phyloP scores from a whole-genome alignment of 306 rosid species.

The Carpinus viminea region DNA sequence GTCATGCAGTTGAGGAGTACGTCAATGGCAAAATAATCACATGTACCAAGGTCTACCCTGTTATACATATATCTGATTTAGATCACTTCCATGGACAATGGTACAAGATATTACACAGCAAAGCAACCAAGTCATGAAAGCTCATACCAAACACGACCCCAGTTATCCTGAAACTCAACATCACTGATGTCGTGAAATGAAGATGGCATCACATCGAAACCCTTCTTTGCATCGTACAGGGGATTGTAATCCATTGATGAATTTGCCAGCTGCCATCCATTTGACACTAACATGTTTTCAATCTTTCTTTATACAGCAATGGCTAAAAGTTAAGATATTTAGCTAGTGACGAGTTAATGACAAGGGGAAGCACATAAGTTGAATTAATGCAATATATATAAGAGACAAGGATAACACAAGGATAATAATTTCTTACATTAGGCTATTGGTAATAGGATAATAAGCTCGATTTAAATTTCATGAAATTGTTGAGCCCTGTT shows the following conservation, averaged over 20 bases:
- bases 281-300: constrained; percentile 23
- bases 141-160: constrained; percentile 93
- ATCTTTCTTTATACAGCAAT: constrained; percentile 19
- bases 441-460: background rate
- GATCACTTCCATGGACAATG: constrained; percentile 5
- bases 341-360: background rate
- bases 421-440: background rate
- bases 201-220: constrained; percentile 79
- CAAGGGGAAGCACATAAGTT: background rate
- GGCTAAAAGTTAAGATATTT: background rate
- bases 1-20: constrained; percentile 89
- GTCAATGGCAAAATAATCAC: constrained; percentile 79
- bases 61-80: constrained; percentile 20
- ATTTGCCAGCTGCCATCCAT: constrained; percentile 64
- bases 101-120: background rate
- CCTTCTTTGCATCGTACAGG: constrained; percentile 71
- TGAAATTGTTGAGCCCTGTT: background rate
- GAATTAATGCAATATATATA: background rate
- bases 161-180: too few relatives aligned
- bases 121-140: background rate
- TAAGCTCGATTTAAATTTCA: background rate
- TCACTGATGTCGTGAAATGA: constrained; percentile 94
- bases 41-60: constrained; percentile 97
- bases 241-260: constrained; percentile 74
- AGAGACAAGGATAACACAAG: background rate